Base-by-base conservation (phyloP, 176 grass and related monocot species). In the Stipa capillata region DNA sequence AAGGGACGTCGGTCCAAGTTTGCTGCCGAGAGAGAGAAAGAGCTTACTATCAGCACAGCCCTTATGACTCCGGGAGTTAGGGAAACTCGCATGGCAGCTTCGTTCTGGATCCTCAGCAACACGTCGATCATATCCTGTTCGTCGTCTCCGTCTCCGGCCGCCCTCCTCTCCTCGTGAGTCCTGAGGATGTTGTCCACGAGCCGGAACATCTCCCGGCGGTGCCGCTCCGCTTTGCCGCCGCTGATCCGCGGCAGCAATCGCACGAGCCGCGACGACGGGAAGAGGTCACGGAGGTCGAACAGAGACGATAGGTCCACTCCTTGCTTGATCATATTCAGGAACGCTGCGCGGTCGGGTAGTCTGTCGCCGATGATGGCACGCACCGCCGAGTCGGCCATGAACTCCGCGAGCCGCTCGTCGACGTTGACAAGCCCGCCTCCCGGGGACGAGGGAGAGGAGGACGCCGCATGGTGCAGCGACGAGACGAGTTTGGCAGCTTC, bases 271-370 rank as follows among this genome's bases (percentile, higher is more conserved):
- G 51, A 79, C 2, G 84, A 87, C 2, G 84, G 84, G 78, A 81
- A 87, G 33, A 87, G 77, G 57, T 87, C 78, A 1, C 63, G 56
- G 78, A 82, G 74, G 61, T 76, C 79, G 34, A 82, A 77, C 47
- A 77, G 61, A 23, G 85, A 77, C 16, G 74, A 60, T 17, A 77
- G 23, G 5, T 13, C 17, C 16, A 31, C 28, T 11, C 54, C 39
- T 17, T 33, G 53, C 27, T 28, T 42, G 2, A 77, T 0, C 15
- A 44, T 61, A 35, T 10, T 58, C 25, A 77, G 8, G 74, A 62
- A 59, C 16, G 74, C 77, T 7, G 39, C 79, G 24, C 65, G n/a
- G 29, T 87, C 61, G 11, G 49, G 43, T 4, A 21, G 14, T 44
- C 7, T 77, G 13, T 42, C 78, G 11, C 72, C 42, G 28, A 75